phyloP scores from a whole-genome alignment of 495 filamentous ascomycete genomes.

The Parachaetomium inaequale region DNA sequence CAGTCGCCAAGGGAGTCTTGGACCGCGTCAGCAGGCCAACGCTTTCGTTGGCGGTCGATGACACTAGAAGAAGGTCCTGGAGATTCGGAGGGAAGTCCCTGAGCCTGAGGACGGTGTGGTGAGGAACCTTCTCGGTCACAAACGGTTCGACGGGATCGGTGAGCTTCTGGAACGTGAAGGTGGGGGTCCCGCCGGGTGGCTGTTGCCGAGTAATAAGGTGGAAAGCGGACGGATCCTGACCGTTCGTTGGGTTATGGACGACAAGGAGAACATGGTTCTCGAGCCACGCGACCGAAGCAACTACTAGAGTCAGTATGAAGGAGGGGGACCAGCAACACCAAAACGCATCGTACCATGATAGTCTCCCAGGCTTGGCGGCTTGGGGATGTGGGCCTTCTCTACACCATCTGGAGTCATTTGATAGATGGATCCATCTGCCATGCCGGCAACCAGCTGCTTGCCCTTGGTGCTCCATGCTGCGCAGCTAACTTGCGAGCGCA shows the following conservation, averaged over 20 bases:
- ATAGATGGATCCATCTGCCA: conserved; percentile 72
- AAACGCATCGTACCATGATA: conserved; percentile 72
- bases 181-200: conserved; percentile 34
- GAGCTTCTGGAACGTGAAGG: conserved; percentile 67
- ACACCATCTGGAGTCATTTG: conserved; percentile 81
- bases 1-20: conserved; percentile 57
- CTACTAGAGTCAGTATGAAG: conserved; percentile 38
- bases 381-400: conserved; percentile 71
- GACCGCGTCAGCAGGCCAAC: conserved; percentile 74
- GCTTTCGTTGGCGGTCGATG: conserved; percentile 73
- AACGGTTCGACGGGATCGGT: conserved; percentile 68
- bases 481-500: conserved; percentile 75
- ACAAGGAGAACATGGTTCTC: conserved; percentile 82
- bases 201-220: conserved; percentile 69
- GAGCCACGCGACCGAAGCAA: conserved; percentile 84
- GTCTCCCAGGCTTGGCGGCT: conserved; percentile 64
- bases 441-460: conserved; percentile 87
- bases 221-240: conserved; percentile 58
- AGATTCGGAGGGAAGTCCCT: conserved; percentile 74
- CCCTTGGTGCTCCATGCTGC: conserved; percentile 89
- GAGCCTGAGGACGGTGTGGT: conserved; percentile 71
- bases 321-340: conserved; percentile 20
- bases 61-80: conserved; percentile 72
- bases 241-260: conserved; percentile 62
- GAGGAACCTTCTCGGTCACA: conserved; percentile 61